A percentile compares a stretch with the other conserved stretches of the same genome.
Evolutionary conservation across 192 early-diverging fungal genomes (phyloP).

Genomic region (Coemansia pectinata): DNA sequence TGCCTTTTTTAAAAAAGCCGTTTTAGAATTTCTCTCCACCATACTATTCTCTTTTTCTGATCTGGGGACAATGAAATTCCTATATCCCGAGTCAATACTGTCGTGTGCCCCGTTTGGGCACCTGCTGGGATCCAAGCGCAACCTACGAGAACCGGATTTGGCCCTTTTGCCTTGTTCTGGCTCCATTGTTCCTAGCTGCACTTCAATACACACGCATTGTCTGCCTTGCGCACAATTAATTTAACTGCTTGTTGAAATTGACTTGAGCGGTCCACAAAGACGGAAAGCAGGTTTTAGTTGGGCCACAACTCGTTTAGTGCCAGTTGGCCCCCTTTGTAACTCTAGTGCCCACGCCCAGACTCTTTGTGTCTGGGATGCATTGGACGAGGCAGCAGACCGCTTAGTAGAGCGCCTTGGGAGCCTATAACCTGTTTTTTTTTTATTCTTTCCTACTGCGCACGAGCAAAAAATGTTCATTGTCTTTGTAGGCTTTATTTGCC

Average conservation of each 20-base stretch:
- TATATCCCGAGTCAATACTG: background rate
- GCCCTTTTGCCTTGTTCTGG: background rate
- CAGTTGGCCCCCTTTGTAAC: slow-evolving; percentile 1
- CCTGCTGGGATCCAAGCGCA: slow-evolving; percentile 1
- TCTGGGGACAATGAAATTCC: background rate
- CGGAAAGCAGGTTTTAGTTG: slow-evolving; percentile 2
- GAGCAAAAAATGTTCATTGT: slow-evolving; percentile 5
- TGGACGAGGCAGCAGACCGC: background rate
- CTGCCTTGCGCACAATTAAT: slow-evolving; percentile 4
- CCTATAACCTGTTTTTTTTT: background rate
- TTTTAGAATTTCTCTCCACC: too few species aligned
- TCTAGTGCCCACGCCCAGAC: background rate
- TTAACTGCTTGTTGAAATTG: slow-evolving; percentile 8
- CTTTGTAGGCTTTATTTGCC: background rate
- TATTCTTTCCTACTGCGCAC: slow-evolving; percentile 1
- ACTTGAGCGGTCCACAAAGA: background rate
- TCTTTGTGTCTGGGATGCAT: background rate
- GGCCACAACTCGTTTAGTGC: slow-evolving; percentile 6
- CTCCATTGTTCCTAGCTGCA: background rate
- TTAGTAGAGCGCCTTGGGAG: background rate
- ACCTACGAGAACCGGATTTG: slow-evolving; percentile 9
- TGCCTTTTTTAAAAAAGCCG: too few species aligned
- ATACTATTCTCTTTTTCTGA: background rate
- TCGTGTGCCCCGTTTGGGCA: background rate
- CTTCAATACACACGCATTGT: background rate